Evolutionary conservation across 345 rosid genomes (phyloP), one percentile per base, ranked within the genome.

Genomic region (Heritiera littoralis): DNA sequence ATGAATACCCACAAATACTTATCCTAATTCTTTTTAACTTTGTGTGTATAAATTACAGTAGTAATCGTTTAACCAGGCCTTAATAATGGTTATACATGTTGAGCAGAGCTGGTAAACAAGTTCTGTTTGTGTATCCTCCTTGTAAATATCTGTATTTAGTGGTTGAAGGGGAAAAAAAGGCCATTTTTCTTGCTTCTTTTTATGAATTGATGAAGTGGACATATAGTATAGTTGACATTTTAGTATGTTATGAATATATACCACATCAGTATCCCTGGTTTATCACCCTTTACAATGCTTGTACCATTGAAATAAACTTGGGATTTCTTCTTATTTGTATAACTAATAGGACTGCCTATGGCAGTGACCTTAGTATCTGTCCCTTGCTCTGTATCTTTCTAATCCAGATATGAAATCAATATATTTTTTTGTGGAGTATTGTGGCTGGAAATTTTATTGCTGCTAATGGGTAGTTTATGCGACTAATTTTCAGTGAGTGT

Each of bases 401-500:
- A n/a, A 18, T 20, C 54, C 54, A 17, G 70, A 40, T 48, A 68
- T 35, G 43, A 64, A 64, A 64, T 32, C n/a, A 32, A 32, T 43
- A 43, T 35, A 23, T 32, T 15, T 32, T 8, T 13, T 14, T 67
- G 7, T 64, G 67, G 13, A 28, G 20, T 68, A 10, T 32, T 13
- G 20, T 68, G 72, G 72, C 17, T 68, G 13, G 46, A 5, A 51
- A 45, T 45, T n/a, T 43, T 35, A 1, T 45, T 45, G 1, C 12
- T 45, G 63, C 17, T 72, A 7, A 54, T 72, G 75, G 11, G 49
- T 49, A 28, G 28, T 35, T 45, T 1, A 48, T 11, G 46, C 18
- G 74, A 51, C 76, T 66, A 14, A 58, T 84, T 71, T 79, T 49
- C 81, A 92, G 94, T 48, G 94, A 90, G 72, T 89, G 90, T 30